Conservation (phyloP, 75 land plant genomes). For the Cupressus sempervirens region DNA sequence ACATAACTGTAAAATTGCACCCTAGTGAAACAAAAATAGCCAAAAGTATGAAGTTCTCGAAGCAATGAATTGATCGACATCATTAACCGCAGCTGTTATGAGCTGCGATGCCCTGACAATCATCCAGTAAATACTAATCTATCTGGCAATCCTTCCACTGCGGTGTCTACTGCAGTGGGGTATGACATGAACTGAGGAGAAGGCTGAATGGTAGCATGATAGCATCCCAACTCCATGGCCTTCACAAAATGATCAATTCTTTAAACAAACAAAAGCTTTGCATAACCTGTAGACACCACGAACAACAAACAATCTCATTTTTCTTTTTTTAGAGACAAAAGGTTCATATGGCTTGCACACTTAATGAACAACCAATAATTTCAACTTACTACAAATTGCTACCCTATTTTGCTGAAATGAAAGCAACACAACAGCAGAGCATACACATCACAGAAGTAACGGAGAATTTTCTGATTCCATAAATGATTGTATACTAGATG, state of each 20-base stretch:
- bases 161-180: conserved; percentile 9
- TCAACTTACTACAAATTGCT: not conserved
- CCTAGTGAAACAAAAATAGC: conserved; percentile 11
- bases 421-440: too few relatives aligned
- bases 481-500: not conserved
- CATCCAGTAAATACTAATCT: conserved; percentile 13
- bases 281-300: not conserved
- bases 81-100: conserved; percentile 31
- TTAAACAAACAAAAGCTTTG: not conserved
- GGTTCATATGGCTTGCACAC: not conserved
- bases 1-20: conserved; percentile 14
- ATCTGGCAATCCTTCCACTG: conserved; percentile 13
- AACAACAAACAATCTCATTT: not conserved
- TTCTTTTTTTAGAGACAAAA: not conserved
- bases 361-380: not conserved
- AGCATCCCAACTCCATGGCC: conserved; percentile 9
- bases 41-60: conserved; percentile 18
- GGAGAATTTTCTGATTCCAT: not conserved
- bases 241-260: not conserved
- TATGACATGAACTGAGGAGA: not conserved
- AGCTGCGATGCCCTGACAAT: conserved; percentile 27
- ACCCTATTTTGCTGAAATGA: not conserved
- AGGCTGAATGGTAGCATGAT: not conserved
- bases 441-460: not conserved
- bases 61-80: conserved; percentile 36